These are phyloP conservation scores for Strigomonas galati DNA, from an alignment of 208 protist genomes.

Conservation along the genomic window DNA sequence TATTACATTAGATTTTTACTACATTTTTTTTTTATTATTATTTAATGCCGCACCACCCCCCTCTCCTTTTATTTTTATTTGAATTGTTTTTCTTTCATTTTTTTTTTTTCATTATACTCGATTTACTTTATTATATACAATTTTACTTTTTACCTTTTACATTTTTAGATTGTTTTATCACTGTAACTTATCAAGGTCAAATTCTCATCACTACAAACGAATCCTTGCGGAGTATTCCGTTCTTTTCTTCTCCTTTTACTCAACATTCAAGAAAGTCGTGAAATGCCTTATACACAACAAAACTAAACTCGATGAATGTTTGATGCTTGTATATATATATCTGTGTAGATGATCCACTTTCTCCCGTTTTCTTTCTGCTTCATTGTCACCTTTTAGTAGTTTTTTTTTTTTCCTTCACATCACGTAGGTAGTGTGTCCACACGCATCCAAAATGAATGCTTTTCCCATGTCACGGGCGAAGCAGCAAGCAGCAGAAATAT, in stretches of 20 bases:
- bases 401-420: no score
- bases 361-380: constrained; percentile 1
- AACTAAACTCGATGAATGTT: no score
- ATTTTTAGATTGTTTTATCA: no score
- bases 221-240: not conserved
- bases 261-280: no score
- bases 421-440: no score
- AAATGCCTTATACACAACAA: no score
- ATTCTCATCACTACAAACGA: not conserved
- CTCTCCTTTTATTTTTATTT: constrained; percentile 6
- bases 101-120: constrained; percentile 12
- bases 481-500: constrained; percentile 27
- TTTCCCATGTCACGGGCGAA: constrained; percentile 28
- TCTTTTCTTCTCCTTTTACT: constrained; percentile 1
- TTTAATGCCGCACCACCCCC: constrained; percentile 1
- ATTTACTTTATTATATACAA: not conserved
- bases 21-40: constrained; percentile 25
- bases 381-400: not conserved
- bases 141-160: no score
- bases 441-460: not conserved
- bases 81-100: constrained; percentile 9
- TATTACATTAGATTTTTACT: constrained; percentile 6
- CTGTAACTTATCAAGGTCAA: no score
- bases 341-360: not conserved
- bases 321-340: no score